phyloP scores from a whole-genome alignment of 1,284 basidiomycete genomes.

The Boletus sp. region DNA sequence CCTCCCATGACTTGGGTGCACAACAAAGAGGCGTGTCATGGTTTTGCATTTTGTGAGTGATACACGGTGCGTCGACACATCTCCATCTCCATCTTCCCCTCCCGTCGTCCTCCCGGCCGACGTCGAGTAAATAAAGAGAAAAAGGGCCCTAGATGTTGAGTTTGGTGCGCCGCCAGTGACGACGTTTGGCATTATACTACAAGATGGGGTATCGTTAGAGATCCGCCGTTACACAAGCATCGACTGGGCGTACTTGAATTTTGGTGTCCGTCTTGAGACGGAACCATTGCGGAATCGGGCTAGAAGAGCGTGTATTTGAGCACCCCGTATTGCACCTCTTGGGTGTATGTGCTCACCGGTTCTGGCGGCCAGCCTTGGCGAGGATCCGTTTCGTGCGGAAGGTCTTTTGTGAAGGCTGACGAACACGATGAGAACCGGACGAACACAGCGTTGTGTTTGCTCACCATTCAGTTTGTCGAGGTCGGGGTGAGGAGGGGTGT shows the following conservation, averaged over 20 bases:
- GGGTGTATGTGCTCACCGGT: conserved; percentile 68
- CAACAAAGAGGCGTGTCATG: conserved; percentile 14
- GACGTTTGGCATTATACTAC: conserved; percentile 91
- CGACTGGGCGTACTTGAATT: conserved; percentile 76
- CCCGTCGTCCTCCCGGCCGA: not conserved
- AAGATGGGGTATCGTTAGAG: conserved; percentile 7
- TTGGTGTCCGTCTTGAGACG: conserved; percentile 95
- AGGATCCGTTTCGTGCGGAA: conserved; percentile 97
- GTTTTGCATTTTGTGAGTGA: conserved; percentile 30
- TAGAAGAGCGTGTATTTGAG: conserved; percentile 36
- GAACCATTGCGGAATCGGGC: conserved; percentile 98
- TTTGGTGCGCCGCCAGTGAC: conserved; percentile 95
- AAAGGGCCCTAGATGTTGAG: conserved; percentile 76
- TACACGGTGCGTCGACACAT: conserved; percentile 32
- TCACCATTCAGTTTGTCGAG: conserved; percentile 35
- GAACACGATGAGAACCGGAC: conserved; percentile 1
- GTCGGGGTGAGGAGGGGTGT: conserved; percentile 18
- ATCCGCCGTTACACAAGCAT: not conserved
- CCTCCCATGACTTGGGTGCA: too few species aligned
- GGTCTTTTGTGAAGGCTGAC: conserved; percentile 95
- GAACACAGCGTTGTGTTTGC: conserved; percentile 1
- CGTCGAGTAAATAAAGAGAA: not conserved
- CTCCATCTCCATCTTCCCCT: conserved; percentile 22
- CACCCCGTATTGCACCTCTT: not conserved
- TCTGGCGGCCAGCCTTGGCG: conserved; percentile 95